Percentiles rank a stretch among this genome's conserved stretches.
Conservation (phyloP, 805 yeast genomes). For the Scheffersomyces stipitis region DNA sequence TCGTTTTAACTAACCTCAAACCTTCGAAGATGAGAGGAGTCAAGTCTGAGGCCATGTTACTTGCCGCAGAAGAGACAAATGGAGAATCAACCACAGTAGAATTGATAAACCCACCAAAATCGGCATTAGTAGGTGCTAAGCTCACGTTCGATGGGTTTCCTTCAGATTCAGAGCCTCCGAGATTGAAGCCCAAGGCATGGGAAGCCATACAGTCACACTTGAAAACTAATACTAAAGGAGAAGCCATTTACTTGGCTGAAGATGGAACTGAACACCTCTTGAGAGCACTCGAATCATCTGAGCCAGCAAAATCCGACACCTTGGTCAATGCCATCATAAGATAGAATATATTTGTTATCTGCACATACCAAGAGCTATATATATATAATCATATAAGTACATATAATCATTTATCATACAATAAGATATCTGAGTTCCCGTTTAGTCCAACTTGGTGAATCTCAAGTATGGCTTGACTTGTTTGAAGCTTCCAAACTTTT, state of each 20-base stretch:
- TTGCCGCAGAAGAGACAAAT: slow-evolving; percentile 50
- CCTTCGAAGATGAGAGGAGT: slow-evolving; percentile 64
- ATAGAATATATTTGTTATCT: neutral
- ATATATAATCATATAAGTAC: too few species aligned
- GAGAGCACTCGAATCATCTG: slow-evolving; percentile 1
- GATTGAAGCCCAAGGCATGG: slow-evolving; percentile 37
- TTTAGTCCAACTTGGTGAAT: slow-evolving; percentile 38
- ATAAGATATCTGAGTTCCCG: neutral
- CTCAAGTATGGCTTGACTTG: slow-evolving; percentile 64
- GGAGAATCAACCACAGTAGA: slow-evolving; percentile 34
- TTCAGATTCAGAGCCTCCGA: slow-evolving; percentile 14
- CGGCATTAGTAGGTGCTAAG: slow-evolving; percentile 36
- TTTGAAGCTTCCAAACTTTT: slow-evolving; percentile 60
- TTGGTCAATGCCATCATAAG: slow-evolving; percentile 5
- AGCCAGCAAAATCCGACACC: slow-evolving; percentile 1
- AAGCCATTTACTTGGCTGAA: slow-evolving; percentile 26
- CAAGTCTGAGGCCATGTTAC: slow-evolving; percentile 61
- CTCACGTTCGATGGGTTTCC: slow-evolving; percentile 34
- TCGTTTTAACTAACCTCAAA: slow-evolving; percentile 57
- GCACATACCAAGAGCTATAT: too few species aligned
- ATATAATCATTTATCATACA: too few species aligned
- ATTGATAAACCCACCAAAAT: slow-evolving; percentile 46
- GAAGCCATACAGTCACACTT: slow-evolving; percentile 26
- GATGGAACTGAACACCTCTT: slow-evolving; percentile 18
- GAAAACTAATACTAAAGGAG: slow-evolving; percentile 27